These are phyloP conservation scores for Mycena belliarum DNA, from an alignment of 768 basidiomycete genomes.

Conservation along the genomic window DNA sequence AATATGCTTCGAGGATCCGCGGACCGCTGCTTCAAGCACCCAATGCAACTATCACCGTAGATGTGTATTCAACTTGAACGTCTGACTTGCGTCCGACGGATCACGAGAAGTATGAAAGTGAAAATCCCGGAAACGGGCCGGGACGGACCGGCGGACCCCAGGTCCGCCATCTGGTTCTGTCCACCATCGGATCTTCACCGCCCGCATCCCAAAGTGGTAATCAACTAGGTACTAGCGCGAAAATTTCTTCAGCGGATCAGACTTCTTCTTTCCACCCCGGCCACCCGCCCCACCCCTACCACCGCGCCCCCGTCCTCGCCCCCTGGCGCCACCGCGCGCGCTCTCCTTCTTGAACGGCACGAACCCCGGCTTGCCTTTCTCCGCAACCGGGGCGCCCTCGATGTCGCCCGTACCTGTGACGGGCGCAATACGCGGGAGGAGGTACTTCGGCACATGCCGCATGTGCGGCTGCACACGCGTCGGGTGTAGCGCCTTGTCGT, in stretches of 20 bases:
- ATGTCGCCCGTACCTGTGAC: slow-evolving; percentile 43
- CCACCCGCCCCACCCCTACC: slow-evolving; percentile 43
- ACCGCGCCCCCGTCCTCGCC: slow-evolving; percentile 53
- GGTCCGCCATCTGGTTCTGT: no score
- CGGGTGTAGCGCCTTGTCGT: slow-evolving; percentile 93
- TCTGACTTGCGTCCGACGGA: no score
- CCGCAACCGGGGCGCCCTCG: slow-evolving; percentile 20
- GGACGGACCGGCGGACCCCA: no score
- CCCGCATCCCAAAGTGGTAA: no score
- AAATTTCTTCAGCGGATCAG: slow-evolving; percentile 83
- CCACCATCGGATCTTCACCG: no score
- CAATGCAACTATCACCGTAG: no score
- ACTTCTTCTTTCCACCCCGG: slow-evolving; percentile 68
- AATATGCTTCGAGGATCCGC: no score
- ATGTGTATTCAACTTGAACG: no score
- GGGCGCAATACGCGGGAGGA: slow-evolving; percentile 79
- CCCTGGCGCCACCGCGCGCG: slow-evolving; percentile 53
- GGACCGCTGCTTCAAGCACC: no score
- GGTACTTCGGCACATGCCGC: slow-evolving; percentile 93
- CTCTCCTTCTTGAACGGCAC: slow-evolving; percentile 72
- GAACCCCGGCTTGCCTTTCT: slow-evolving; percentile 48
- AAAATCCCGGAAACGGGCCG: no score
- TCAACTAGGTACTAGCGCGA: no score
- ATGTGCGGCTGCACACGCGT: slow-evolving; percentile 89
- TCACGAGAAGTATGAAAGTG: no score